These are phyloP conservation scores for Scenedesmus sp. DNA, from an alignment of 163 green algal genomes.

Conservation along the genomic window DNA sequence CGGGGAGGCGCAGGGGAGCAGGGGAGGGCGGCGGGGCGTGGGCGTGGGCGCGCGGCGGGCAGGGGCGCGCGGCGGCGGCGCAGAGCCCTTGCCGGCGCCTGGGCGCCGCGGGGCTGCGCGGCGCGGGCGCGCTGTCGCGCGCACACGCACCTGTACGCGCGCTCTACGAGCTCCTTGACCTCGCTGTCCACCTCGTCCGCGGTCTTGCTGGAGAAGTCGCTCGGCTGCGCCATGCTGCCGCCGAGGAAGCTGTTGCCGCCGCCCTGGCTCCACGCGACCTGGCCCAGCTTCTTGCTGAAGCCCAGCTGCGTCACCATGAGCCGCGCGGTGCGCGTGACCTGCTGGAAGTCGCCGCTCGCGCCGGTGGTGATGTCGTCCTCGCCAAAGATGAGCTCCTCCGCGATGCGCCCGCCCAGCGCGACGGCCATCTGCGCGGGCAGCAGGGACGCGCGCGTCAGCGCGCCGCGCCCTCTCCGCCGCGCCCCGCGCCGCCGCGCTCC, in stretches of 20 bases:
- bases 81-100: too few relatives aligned
- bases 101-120: neutral
- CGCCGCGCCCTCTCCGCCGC: neutral
- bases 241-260: constrained; percentile 92
- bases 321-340: constrained; percentile 94
- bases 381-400: constrained; percentile 99
- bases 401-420: constrained; percentile 95
- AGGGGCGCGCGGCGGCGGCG: neutral
- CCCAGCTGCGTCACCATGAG: constrained; percentile 98
- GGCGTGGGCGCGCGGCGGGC: neutral
- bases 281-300: constrained; percentile 94
- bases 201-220: constrained; percentile 82
- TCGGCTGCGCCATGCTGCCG: constrained; percentile 78
- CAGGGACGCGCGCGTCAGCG: neutral
- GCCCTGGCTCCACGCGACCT: constrained; percentile 84
- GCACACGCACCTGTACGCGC: constrained; percentile 82
- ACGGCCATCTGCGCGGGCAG: constrained; percentile 90
- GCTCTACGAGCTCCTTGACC: constrained; percentile 92
- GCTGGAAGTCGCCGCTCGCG: constrained; percentile 89
- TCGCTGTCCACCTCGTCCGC: constrained; percentile 95
- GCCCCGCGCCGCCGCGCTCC: too few relatives aligned
- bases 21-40: neutral
- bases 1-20: neutral
- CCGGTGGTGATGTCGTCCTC: constrained; percentile 98
- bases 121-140: neutral